These are phyloP conservation scores for Suhomyces prunicola DNA, from an alignment of 805 yeast genomes.

Conservation along the genomic window DNA sequence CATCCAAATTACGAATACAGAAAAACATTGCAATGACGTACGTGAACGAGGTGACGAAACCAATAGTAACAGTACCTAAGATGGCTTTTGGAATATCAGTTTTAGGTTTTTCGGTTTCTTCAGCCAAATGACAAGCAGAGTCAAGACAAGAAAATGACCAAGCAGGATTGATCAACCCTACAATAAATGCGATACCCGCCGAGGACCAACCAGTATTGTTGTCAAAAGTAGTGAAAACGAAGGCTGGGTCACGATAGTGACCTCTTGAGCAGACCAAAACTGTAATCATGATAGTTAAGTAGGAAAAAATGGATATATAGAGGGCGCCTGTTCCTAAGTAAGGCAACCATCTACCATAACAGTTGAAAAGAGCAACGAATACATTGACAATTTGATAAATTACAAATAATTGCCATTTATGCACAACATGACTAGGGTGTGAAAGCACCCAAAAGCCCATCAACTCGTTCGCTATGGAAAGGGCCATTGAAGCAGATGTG, in stretches of 20 bases:
- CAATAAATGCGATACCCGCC: slow-evolving; percentile 36
- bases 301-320: slow-evolving; percentile 34
- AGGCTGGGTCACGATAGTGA: slow-evolving; percentile 26
- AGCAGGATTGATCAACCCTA: slow-evolving; percentile 37
- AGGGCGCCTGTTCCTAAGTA: slow-evolving; percentile 32
- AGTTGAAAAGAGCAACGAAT: slow-evolving; percentile 31
- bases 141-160: slow-evolving; percentile 42
- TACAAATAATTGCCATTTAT: slow-evolving; percentile 37
- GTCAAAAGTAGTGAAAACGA: slow-evolving; percentile 22
- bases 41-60: slow-evolving; percentile 37
- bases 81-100: slow-evolving; percentile 39
- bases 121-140: slow-evolving; percentile 41
- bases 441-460: slow-evolving; percentile 37
- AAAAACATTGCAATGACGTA: slow-evolving; percentile 42
- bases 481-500: slow-evolving; percentile 39
- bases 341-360: slow-evolving; percentile 36
- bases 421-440: slow-evolving; percentile 31
- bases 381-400: slow-evolving; percentile 35
- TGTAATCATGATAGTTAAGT: slow-evolving; percentile 33
- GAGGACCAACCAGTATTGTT: slow-evolving; percentile 29
- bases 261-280: slow-evolving; percentile 39
- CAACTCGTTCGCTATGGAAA: slow-evolving; percentile 31
- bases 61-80: slow-evolving; percentile 39
- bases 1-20: slow-evolving; percentile 31
- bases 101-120: slow-evolving; percentile 38